A percentile compares a stretch with the other conserved stretches of the same genome.
Conservation (phyloP, 2,329 filamentous ascomycete genomes). For the Coniochaeta ligniaria region DNA sequence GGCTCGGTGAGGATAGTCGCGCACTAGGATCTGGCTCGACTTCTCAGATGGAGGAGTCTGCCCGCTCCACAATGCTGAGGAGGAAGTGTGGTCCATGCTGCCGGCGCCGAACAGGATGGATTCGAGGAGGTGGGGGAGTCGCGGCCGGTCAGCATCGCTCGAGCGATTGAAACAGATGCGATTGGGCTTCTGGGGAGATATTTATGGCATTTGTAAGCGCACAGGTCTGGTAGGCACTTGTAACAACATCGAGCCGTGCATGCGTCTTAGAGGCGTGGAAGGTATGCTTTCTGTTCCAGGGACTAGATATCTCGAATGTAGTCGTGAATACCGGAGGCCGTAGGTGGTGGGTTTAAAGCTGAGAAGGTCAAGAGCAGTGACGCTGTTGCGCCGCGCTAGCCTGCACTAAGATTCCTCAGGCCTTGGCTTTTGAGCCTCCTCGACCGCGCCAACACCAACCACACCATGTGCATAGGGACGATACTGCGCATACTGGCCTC, state of each 20-base stretch:
- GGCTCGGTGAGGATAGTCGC: constrained; percentile 79
- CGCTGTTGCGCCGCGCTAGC: neutral
- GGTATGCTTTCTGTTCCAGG: neutral
- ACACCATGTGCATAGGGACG: too few relatives aligned
- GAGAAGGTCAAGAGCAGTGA: neutral
- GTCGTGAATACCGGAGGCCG: neutral
- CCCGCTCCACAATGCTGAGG: constrained; percentile 33
- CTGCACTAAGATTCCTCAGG: neutral
- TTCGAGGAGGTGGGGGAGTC: neutral
- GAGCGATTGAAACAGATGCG: neutral
- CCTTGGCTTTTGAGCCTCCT: neutral
- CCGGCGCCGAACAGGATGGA: neutral
- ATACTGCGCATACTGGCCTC: too few relatives aligned
- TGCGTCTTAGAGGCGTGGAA: neutral
- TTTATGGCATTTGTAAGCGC: neutral
- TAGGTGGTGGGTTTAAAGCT: neutral
- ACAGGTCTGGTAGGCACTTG: neutral
- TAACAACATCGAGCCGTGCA: neutral
- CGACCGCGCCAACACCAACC: neutral
- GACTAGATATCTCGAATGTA: neutral
- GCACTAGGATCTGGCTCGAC: constrained; percentile 73
- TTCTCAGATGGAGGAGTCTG: constrained; percentile 44
- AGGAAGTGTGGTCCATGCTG: constrained; percentile 40
- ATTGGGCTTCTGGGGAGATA: neutral
- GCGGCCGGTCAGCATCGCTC: neutral